Base-by-base conservation (phyloP, 2,329 filamentous ascomycete species). In the Tolypocladium endophyticum region DNA sequence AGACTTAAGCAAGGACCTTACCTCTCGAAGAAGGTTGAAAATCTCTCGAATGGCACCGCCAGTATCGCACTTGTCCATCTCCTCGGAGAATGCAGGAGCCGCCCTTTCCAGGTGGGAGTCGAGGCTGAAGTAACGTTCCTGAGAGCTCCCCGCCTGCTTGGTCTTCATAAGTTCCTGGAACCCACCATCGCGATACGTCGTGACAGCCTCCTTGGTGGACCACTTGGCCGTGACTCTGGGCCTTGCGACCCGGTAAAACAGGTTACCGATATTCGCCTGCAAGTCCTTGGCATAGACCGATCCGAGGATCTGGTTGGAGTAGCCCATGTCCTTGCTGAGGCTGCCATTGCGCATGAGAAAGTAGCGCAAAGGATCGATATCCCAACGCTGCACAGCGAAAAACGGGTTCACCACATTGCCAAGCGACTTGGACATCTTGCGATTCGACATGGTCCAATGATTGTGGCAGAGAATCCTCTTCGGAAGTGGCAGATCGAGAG, bases 361-460 rank as follows among this genome's bases (percentile, higher is more conserved):
- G 74, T 89, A 97, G 12, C 94, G 87, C 81, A 99, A 86, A 0
- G 87, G 82, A 71, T 99, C 95, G 5, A 92, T 79, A 2, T 91
- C 92, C 74, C 92, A 99, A 8, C 92, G 84, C 63, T 96, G 87
- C 55, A 97, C 82, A 16, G 94, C 94, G 65, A 91, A 91, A 70
- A 95, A 92, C 0, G 94, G 94, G 69, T 96, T 94, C 52, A 99
- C 93, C 1, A 96, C 93, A 71, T 97, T 97, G 63, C 94, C 94
- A 2, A 88, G 85, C 1, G 90, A 96, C 73, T 99, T 99, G 62
- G 92, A 93, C 92, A 99, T 99, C 74, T 99, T 99, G 66, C 87
- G 84, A 58, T 85, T 85, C 59, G 89, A 90, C 75, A 99, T 87
- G 18, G 92, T 96, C 94, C 95, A 99, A 72, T 99, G 94, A 2